These are phyloP conservation scores for Furcasterigmium furcatum DNA, from an alignment of 2,329 filamentous ascomycete genomes.

Conservation along the genomic window DNA sequence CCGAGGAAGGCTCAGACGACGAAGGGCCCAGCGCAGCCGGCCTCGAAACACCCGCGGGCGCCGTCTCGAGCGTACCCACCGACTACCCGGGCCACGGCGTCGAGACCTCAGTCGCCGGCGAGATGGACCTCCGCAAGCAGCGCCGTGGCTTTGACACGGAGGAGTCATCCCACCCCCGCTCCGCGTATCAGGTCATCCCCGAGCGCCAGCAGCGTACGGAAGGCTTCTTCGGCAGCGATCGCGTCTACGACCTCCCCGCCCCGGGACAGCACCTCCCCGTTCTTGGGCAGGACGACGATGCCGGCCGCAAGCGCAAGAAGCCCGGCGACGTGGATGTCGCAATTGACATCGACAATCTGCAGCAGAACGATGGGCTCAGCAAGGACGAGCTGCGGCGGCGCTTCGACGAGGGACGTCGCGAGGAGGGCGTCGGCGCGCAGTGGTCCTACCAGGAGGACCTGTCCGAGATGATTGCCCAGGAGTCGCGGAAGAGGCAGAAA, in stretches of 20 bases:
- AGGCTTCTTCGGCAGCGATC: slow-evolving; percentile 95
- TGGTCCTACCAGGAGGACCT: slow-evolving; percentile 84
- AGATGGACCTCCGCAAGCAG: slow-evolving; percentile 87
- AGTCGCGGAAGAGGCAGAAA: slow-evolving; percentile 87
- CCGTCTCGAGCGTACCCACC: slow-evolving; percentile 76
- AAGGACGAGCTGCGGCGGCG: slow-evolving; percentile 79
- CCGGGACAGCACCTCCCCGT: slow-evolving; percentile 59
- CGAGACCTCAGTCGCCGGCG: slow-evolving; percentile 74
- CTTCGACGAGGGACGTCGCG: slow-evolving; percentile 70
- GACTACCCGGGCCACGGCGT: slow-evolving; percentile 68
- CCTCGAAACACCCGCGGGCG: slow-evolving; percentile 76
- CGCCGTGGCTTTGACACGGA: slow-evolving; percentile 85
- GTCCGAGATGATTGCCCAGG: slow-evolving; percentile 92
- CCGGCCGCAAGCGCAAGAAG: slow-evolving; percentile 82
- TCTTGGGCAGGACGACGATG: slow-evolving; percentile 76
- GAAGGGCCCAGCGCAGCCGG: slow-evolving; percentile 65
- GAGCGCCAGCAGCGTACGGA: slow-evolving; percentile 82
- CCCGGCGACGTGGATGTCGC: slow-evolving; percentile 92
- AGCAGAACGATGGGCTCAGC: slow-evolving; percentile 70
- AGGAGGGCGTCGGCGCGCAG: slow-evolving; percentile 64
- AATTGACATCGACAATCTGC: slow-evolving; percentile 80
- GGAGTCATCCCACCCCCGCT: slow-evolving; percentile 68
- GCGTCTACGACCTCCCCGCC: slow-evolving; percentile 79
- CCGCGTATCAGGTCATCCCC: slow-evolving; percentile 85
- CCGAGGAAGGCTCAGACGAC: slow-evolving; percentile 46